These are phyloP conservation scores for Ceratocystis cacaofunesta DNA, from an alignment of 2,329 filamentous ascomycete species.

Conservation along the genomic window DNA sequence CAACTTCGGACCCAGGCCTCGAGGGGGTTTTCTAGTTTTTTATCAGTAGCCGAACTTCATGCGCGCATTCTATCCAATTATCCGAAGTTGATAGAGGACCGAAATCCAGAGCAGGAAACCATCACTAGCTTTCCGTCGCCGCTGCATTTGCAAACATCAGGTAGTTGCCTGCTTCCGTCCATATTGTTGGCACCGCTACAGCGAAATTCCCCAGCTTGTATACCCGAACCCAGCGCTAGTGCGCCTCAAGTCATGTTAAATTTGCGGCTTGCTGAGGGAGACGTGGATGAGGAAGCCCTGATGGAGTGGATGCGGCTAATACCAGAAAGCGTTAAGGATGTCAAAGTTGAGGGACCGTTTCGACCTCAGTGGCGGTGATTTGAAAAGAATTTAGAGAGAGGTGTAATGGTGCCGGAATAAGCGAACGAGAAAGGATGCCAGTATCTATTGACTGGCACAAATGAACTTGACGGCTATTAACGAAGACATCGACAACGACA, in stretches of 20 bases:
- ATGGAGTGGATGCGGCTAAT: constrained; percentile 44
- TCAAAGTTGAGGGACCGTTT: constrained; percentile 40
- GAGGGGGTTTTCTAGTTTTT: constrained; percentile 29
- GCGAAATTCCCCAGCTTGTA: constrained; percentile 27
- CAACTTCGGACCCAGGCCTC: constrained; percentile 34
- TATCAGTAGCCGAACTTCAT: constrained; percentile 40
- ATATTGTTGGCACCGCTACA: constrained; percentile 40
- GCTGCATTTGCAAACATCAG: constrained; percentile 40
- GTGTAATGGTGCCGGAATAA: neutral
- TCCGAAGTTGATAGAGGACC: constrained; percentile 37
- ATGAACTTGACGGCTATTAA: constrained; percentile 5
- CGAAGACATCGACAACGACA: neutral
- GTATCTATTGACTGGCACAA: neutral
- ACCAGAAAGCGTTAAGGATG: constrained; percentile 40
- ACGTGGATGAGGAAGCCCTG: constrained; percentile 39
- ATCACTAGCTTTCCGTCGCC: constrained; percentile 38
- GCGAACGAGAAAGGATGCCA: neutral
- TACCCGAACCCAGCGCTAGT: constrained; percentile 30
- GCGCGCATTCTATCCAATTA: constrained; percentile 38
- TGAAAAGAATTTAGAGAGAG: constrained; percentile 2
- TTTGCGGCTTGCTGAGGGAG: constrained; percentile 36
- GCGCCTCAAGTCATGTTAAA: constrained; percentile 35
- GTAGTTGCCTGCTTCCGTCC: constrained; percentile 38
- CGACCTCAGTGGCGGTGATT: constrained; percentile 18
- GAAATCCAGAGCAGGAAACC: constrained; percentile 32